phyloP scores from a whole-genome alignment of 768 basidiomycete species.

The Lactarius hatsudake region DNA sequence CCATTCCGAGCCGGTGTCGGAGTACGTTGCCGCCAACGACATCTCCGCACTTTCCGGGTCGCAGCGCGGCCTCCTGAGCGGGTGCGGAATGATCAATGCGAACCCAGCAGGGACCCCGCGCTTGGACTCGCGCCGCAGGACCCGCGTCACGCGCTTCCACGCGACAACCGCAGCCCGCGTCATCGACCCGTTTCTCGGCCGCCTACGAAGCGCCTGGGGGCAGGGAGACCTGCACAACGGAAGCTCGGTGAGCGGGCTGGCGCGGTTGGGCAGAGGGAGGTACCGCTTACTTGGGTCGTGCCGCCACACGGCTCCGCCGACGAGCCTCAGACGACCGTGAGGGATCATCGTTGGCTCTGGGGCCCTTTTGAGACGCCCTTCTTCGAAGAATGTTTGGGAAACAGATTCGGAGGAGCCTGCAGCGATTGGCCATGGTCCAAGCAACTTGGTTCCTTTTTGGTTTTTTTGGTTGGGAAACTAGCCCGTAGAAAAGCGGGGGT shows the following conservation, averaged over 20 bases:
- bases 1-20: conserved; percentile 3
- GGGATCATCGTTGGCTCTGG: neutral
- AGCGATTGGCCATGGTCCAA: neutral
- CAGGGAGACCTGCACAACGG: neutral
- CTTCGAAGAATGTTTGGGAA: neutral
- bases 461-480: neutral
- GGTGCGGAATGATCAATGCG: neutral
- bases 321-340: neutral
- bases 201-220: neutral
- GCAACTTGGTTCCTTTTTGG: neutral
- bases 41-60: neutral
- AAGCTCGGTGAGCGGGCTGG: neutral
- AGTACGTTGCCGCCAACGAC: neutral
- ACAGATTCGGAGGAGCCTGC: neutral
- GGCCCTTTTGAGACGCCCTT: neutral
- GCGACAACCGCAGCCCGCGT: neutral
- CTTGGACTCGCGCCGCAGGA: conserved; percentile 2
- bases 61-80: neutral
- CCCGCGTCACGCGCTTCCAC: conserved; percentile 5
- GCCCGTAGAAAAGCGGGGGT: no score
- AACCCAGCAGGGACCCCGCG: conserved; percentile 1
- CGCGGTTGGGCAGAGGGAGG: no score
- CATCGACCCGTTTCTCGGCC: neutral
- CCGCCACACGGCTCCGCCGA: neutral
- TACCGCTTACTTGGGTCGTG: neutral